Base-by-base conservation (phyloP, 1,139 yeast species). In the Saccharomycopsis phalli region DNA sequence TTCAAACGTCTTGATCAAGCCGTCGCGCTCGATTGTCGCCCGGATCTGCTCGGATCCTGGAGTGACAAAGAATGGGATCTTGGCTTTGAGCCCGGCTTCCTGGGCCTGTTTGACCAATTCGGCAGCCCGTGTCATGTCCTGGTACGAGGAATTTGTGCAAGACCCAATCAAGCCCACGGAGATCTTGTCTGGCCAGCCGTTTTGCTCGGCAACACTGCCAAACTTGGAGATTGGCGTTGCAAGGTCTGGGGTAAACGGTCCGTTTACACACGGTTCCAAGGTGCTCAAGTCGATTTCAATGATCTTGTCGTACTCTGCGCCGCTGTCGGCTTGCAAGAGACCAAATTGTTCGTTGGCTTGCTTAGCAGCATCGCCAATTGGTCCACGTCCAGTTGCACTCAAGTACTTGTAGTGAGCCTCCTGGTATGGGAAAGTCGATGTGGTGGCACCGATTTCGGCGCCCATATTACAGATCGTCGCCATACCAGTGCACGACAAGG, bases 401-500 rank as follows among this genome's bases (percentile, higher is more conserved):
- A 91, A 71, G 62, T 88, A 91, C 48, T 87, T 70, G 53, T 69
- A 71, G 67, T 84, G 94, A 32, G 95, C 86, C 19, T 40, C 22
- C 58, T 84, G 91, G 74, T 78, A 87, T 43, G 98, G 98, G 84
- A 91, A 91, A 41, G 88, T 74, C 8, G 96, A 87, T 31, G 98
- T 91, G 26, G 98, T 91, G 28, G 97, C 97, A 59, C 98, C 98
- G 47, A 91, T 84, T 65, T 91, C 98, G 42, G 98, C 98, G 57
- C 98, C 98, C 98, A 91, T 91, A 63, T 91, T 91, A 71, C 97
- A 88, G 55, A 91, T 88, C 45, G 98, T 91, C 40, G 94, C 98
- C 98, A 91, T 91, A 66, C 98, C 98, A 16, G 98, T 91, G 65
- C 95, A 86, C 25, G 94, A 81, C 49, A 91, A 71, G 28, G 79